Evolutionary conservation across 2,329 filamentous ascomycete species (phyloP).

Genomic region (Tothia fuscella): DNA sequence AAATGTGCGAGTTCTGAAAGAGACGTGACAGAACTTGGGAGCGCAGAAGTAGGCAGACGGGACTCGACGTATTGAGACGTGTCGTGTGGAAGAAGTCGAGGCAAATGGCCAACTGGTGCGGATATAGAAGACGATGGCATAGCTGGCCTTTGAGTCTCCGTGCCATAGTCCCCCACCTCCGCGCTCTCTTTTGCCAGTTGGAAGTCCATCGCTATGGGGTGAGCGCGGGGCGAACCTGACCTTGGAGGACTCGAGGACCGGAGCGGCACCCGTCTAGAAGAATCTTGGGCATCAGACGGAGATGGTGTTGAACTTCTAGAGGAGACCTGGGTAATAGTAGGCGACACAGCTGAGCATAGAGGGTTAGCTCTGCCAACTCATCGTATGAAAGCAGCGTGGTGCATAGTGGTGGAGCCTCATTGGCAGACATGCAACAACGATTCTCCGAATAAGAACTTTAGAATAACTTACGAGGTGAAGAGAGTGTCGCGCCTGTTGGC

Average conservation of each 20-base stretch:
- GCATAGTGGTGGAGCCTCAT: constrained; percentile 8
- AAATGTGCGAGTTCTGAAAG: constrained; percentile 68
- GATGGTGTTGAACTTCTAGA: constrained; percentile 46
- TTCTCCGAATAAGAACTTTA: constrained; percentile 5
- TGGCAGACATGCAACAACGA: constrained; percentile 6
- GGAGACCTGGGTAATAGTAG: constrained; percentile 16
- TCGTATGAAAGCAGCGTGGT: background rate
- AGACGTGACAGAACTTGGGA: constrained; percentile 50
- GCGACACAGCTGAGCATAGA: constrained; percentile 2
- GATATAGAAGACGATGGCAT: constrained; percentile 30
- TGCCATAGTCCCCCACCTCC: constrained; percentile 5
- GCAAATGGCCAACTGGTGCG: constrained; percentile 30
- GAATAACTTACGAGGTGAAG: constrained; percentile 46
- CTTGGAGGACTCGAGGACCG: constrained; percentile 11
- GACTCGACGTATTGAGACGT: constrained; percentile 54
- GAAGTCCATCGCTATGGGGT: background rate
- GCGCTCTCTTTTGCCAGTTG: constrained; percentile 3
- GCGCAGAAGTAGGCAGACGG: constrained; percentile 43
- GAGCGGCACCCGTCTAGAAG: constrained; percentile 2
- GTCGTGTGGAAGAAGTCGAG: constrained; percentile 51
- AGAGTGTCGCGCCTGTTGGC: constrained; percentile 47
- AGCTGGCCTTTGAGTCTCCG: background rate
- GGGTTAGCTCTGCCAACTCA: constrained; percentile 8
- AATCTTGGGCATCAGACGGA: constrained; percentile 26
- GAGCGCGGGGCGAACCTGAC: constrained; percentile 9